phyloP scores from a whole-genome alignment of 1,139 yeast genomes.

The Geotrichum cucujoidarum region DNA sequence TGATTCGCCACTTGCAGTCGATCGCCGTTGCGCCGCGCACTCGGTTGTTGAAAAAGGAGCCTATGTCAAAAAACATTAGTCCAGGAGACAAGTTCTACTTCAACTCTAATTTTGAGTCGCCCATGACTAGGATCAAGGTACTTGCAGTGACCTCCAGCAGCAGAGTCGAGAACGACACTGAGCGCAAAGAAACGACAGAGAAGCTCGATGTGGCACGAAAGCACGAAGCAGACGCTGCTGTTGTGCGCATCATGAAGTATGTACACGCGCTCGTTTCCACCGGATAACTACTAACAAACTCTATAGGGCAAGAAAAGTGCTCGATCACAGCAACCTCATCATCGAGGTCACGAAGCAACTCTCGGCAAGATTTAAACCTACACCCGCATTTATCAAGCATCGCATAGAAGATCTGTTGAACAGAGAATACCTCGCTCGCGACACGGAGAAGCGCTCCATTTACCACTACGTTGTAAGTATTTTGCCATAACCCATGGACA shows the following conservation, averaged over 20 bases:
- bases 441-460: slow-evolving; percentile 52
- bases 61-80: slow-evolving; percentile 66
- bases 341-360: slow-evolving; percentile 63
- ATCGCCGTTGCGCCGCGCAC: slow-evolving; percentile 81
- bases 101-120: slow-evolving; percentile 67
- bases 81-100: slow-evolving; percentile 60
- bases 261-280: background rate
- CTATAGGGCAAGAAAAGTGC: slow-evolving; percentile 44
- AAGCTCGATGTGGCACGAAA: slow-evolving; percentile 46
- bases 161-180: slow-evolving; percentile 40
- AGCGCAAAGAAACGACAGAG: slow-evolving; percentile 42
- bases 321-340: slow-evolving; percentile 61
- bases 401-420: slow-evolving; percentile 79
- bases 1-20: slow-evolving; percentile 74
- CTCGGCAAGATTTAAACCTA: slow-evolving; percentile 61
- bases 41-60: slow-evolving; percentile 63
- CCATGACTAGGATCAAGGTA: slow-evolving; percentile 69
- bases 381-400: slow-evolving; percentile 61
- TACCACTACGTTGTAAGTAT: slow-evolving; percentile 60
- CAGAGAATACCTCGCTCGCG: slow-evolving; percentile 76
- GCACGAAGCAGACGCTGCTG: slow-evolving; percentile 77
- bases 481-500: too few species aligned
- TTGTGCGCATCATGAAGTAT: slow-evolving; percentile 77
- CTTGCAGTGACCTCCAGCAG: slow-evolving; percentile 55
- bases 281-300: background rate